Evolutionary conservation across 495 filamentous ascomycete genomes (phyloP).

Genomic region (Apiosordaria backusii): DNA sequence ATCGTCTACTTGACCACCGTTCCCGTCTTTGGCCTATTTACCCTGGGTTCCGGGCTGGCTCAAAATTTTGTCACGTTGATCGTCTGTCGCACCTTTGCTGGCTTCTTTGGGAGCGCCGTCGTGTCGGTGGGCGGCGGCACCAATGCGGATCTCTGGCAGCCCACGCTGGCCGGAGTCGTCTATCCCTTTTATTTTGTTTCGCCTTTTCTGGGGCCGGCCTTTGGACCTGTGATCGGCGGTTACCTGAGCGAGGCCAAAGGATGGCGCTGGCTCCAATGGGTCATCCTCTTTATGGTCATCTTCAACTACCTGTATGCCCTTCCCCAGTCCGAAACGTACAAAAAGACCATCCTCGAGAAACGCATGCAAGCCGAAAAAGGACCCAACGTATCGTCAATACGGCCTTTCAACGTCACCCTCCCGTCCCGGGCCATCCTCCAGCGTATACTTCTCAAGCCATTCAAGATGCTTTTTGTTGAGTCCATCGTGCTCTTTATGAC

Average conservation of each 20-base stretch:
- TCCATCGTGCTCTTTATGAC: constrained; percentile 61
- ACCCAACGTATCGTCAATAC: neutral
- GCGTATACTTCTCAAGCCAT: constrained; percentile 44
- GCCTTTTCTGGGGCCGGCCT: constrained; percentile 13
- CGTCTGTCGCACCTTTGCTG: constrained; percentile 11
- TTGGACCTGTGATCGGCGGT: constrained; percentile 57
- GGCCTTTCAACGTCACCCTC: neutral
- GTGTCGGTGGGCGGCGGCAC: constrained; percentile 12
- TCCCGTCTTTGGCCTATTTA: constrained; percentile 10
- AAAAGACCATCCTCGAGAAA: constrained; percentile 17
- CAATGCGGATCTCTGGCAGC: constrained; percentile 11
- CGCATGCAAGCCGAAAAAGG: neutral
- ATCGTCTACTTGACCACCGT: constrained; percentile 13
- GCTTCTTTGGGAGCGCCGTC: constrained; percentile 12
- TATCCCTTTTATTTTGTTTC: constrained; percentile 14
- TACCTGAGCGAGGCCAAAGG: constrained; percentile 53
- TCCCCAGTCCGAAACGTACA: constrained; percentile 18
- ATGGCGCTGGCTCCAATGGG: constrained; percentile 57
- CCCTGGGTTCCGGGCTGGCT: constrained; percentile 11
- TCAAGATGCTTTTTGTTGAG: constrained; percentile 63
- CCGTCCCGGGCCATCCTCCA: constrained; percentile 24
- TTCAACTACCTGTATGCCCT: constrained; percentile 8
- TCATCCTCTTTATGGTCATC: constrained; percentile 17
- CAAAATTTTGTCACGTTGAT: constrained; percentile 5
- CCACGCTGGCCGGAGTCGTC: constrained; percentile 4